Base-by-base conservation (phyloP, 768 basidiomycete genomes). In the Collybia nuda region DNA sequence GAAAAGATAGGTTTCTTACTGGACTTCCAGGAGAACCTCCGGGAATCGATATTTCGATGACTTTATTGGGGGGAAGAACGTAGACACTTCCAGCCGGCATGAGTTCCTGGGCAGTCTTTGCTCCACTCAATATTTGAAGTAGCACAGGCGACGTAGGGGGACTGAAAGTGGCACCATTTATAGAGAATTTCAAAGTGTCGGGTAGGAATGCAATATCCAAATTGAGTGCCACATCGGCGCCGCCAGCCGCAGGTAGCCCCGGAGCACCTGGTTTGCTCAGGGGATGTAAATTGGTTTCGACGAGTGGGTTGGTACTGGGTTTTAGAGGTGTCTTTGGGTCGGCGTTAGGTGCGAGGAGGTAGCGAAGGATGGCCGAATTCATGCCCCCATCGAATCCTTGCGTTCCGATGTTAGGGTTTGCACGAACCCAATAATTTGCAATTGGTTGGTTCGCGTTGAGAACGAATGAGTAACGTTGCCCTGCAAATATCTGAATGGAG, bases 301-400 rank as follows among this genome's bases (percentile, higher is more conserved):
- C 17, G 24, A 76, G 59, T 7, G 65, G 61, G 1, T 46, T 50
- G 2, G 50, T 35, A 26, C 55, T 51, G 21, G 55, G 19, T 1
- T 49, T 53, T 2, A 56, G 48, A 1, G 40, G 48, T 0, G 66
- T 67, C 0, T 59, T 59, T 1, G 74, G 74, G 17, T 76, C 63
- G 2, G 21, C 35, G 18, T 40, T 1, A 2, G 50, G 48, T 0
- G 69, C 74, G n/a, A 71, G 68, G 14, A 36, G 44, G 54, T 76
- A 76, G n/a, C 72, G 67, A 12, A 76, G 52, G 41, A 75, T 76
- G 1, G 75, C 76, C 7, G 70, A 71, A 55, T 72, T 77, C 14
- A 68, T 55, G 9, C 72, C 76, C 19, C 62, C 67, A 5, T 1
- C 38, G 47, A 66, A 69, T 9, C 48, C 50, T 9, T 22, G 42